Evolutionary conservation across 1,284 basidiomycete genomes (phyloP), one percentile per base, ranked within the genome.

Genomic region (Ustilago lituana): DNA sequence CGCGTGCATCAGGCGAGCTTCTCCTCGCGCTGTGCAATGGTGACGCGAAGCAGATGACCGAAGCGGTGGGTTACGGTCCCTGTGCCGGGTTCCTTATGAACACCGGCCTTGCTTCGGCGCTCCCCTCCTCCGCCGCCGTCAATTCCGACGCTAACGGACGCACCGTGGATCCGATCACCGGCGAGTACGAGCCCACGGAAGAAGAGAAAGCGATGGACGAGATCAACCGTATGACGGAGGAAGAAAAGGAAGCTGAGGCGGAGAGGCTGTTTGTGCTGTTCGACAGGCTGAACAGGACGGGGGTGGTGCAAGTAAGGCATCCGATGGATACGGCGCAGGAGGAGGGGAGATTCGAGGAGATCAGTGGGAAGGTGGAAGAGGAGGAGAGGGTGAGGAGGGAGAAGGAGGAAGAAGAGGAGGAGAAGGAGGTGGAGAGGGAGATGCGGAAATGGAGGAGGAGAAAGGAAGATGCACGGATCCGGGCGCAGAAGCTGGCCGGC

Each of bases 21-120:
- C 32, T 79, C 10, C 61, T 79, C 1, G 44, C 77, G 6, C 14
- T 76, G 11, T 74, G 68, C 52, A 52, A 66, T 22, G 68, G 47
- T 15, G 55, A 74, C 7, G 56, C 70, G 5, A 59, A 61, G 23
- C 31, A 27, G 17, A 74, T 79, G 64, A 66, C 62, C 7, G 57
- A 60, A 8, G 20, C 56, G 27, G 69, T 79, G 39, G 77, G 77
- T 5, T 79, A 76, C 46, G 77, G 77, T 2, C 77, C 77, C 5
- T 76, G 76, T 41, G 76, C 76, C 3, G 77, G 77, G 0, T 79
- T 77, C 55, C 54, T 79, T 6, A 69, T 67, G 63, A 60, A 55
- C 22, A 63, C 39, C 5, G 66, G 66, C 11, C 62, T 63, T 6
- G 58, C 64, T 0, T 58, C 56, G n/a, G 67, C 74, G 2, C 33